Evolutionary conservation across 805 yeast species (phyloP).

Genomic region (Sugiyamaella chiloensis): DNA sequence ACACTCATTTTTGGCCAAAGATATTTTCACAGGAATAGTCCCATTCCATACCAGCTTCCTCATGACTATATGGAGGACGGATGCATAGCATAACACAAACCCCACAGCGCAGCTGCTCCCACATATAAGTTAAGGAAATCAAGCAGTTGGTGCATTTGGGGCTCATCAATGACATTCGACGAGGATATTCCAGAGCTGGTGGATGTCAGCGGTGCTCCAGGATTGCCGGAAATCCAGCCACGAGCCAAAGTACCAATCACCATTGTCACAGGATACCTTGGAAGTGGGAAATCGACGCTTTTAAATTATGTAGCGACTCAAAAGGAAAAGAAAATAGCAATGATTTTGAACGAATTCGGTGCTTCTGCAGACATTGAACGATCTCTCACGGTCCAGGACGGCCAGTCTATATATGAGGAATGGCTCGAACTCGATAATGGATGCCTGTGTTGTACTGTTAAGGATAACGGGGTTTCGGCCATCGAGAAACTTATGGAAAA

Average conservation of each 20-base stretch:
- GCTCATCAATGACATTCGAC: slow-evolving; percentile 6
- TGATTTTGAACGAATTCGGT: slow-evolving; percentile 61
- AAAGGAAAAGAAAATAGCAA: slow-evolving; percentile 75
- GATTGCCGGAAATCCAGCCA: slow-evolving; percentile 6
- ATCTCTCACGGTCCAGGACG: slow-evolving; percentile 65
- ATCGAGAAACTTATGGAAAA: slow-evolving; percentile 80
- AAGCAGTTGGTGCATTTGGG: no score
- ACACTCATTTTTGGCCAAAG: slow-evolving; percentile 1
- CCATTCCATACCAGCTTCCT: slow-evolving; percentile 3
- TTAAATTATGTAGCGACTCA: slow-evolving; percentile 64
- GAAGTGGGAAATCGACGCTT: slow-evolving; percentile 90
- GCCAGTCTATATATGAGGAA: slow-evolving; percentile 64
- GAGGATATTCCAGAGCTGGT: slow-evolving; percentile 31
- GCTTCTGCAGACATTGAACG: slow-evolving; percentile 78
- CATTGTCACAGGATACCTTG: slow-evolving; percentile 90
- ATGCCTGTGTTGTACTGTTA: slow-evolving; percentile 93
- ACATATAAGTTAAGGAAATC: no score
- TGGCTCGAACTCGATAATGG: slow-evolving; percentile 98
- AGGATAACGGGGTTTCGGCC: slow-evolving; percentile 91
- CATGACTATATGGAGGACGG: neutral
- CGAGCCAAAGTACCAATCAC: slow-evolving; percentile 74
- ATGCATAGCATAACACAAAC: neutral
- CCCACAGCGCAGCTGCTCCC: no score
- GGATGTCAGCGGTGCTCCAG: slow-evolving; percentile 12
- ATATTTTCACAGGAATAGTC: neutral